Conservation (phyloP, 495 filamentous ascomycete genomes). For the Aspergillus kassunensis region DNA sequence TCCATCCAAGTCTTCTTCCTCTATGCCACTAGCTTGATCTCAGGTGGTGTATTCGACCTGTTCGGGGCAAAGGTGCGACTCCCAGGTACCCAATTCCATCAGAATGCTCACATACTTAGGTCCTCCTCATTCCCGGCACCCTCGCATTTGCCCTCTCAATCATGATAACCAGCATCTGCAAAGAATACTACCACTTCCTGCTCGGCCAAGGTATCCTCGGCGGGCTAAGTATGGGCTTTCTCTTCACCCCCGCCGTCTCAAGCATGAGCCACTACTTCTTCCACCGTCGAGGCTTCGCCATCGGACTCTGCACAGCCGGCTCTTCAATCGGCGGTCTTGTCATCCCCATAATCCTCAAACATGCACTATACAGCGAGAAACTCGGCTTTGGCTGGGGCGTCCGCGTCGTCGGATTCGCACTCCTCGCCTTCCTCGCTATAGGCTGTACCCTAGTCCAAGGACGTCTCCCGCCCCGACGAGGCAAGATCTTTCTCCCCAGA, state of each 20-base stretch:
- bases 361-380: conserved; percentile 24
- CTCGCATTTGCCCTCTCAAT: conserved; percentile 39
- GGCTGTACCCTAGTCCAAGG: conserved; percentile 30
- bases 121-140: conserved; percentile 21
- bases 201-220: conserved; percentile 34
- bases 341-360: conserved; percentile 48
- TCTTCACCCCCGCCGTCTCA: conserved; percentile 38
- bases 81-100: too few relatives aligned
- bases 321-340: conserved; percentile 45
- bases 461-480: conserved; percentile 13
- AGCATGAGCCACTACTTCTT: conserved; percentile 39
- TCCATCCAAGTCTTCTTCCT: conserved; percentile 37
- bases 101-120: conserved; percentile 9
- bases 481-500: conserved; percentile 21
- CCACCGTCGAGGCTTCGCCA: conserved; percentile 33
- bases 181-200: conserved; percentile 34
- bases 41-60: conserved; percentile 39
- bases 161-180: conserved; percentile 42
- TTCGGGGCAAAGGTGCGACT: too few relatives aligned
- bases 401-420: conserved; percentile 47
- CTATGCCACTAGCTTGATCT: conserved; percentile 28
- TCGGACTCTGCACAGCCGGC: conserved; percentile 39
- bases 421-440: conserved; percentile 35
- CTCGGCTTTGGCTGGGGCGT: conserved; percentile 54
- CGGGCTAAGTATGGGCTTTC: conserved; percentile 31